Evolutionary conservation across 257 asterid species (phyloP).

Genomic region (Mitragyna speciosa): DNA sequence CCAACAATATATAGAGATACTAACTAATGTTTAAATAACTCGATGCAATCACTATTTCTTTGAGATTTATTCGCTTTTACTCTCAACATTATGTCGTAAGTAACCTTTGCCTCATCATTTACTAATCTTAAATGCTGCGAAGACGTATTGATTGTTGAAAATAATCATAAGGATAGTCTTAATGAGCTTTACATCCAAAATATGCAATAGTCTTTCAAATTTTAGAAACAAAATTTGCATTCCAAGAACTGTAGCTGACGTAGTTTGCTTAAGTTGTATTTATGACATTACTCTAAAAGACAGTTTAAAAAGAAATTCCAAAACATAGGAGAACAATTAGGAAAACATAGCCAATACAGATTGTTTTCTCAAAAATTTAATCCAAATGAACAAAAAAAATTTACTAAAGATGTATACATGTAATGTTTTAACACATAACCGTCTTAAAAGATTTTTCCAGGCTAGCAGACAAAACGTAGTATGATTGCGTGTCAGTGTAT

Average conservation of each 20-base stretch:
- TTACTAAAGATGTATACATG: neutral
- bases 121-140: neutral
- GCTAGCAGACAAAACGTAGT: conserved; percentile 8
- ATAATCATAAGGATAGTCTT: neutral
- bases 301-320: neutral
- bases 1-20: neutral
- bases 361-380: neutral
- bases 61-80: neutral
- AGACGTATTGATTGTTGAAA: neutral
- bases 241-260: neutral
- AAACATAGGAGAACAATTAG: conserved; percentile 1
- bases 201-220: neutral
- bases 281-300: neutral
- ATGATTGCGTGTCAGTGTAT: conserved; percentile 13
- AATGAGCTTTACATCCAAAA: neutral
- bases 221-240: neutral
- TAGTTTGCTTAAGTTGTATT: neutral
- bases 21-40: neutral
- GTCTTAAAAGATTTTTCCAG: neutral
- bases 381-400: neutral
- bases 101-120: neutral
- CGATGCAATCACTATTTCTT: neutral
- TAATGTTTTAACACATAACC: neutral
- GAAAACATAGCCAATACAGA: neutral
- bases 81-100: neutral